Conservation (phyloP, 768 basidiomycete species). For the Leccinum variicolor region DNA sequence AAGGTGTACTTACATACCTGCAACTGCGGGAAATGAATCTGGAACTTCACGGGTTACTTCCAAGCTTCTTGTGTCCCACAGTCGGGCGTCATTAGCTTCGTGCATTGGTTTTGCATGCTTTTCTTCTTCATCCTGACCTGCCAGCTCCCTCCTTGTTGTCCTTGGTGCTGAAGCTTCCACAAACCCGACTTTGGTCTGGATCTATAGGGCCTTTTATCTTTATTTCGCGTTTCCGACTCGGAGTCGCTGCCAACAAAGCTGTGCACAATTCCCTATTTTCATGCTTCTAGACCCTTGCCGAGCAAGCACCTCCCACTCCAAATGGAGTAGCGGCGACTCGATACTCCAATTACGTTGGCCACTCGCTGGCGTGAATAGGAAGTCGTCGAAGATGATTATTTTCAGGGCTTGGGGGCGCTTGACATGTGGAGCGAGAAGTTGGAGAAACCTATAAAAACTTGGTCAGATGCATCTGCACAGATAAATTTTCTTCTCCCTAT, state of each 20-base stretch:
- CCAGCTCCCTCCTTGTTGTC: constrained; percentile 56
- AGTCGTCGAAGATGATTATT: constrained; percentile 54
- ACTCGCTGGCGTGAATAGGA: constrained; percentile 62
- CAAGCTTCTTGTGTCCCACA: constrained; percentile 28
- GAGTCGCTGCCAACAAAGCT: constrained; percentile 33
- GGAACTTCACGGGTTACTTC: constrained; percentile 7
- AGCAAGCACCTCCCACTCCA: constrained; percentile 64
- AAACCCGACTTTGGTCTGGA: constrained; percentile 41
- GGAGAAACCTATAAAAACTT: constrained; percentile 50
- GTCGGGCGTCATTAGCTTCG: constrained; percentile 55
- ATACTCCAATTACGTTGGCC: constrained; percentile 68
- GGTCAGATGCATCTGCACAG: constrained; percentile 28
- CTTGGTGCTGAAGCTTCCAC: constrained; percentile 42
- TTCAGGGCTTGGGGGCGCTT: constrained; percentile 56
- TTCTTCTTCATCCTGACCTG: constrained; percentile 70
- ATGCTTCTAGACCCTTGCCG: constrained; percentile 48
- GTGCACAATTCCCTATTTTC: constrained; percentile 46
- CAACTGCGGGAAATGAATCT: constrained; percentile 1
- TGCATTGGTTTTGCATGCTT: constrained; percentile 71
- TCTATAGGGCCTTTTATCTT: constrained; percentile 50
- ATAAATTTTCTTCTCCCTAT: neutral
- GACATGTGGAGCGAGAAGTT: constrained; percentile 55
- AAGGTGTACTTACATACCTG: constrained; percentile 37
- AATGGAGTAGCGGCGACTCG: constrained; percentile 66
- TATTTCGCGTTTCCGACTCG: constrained; percentile 41